Evolutionary conservation across 257 asterid species (phyloP).

Genomic region (Capsicum rhomboideum): DNA sequence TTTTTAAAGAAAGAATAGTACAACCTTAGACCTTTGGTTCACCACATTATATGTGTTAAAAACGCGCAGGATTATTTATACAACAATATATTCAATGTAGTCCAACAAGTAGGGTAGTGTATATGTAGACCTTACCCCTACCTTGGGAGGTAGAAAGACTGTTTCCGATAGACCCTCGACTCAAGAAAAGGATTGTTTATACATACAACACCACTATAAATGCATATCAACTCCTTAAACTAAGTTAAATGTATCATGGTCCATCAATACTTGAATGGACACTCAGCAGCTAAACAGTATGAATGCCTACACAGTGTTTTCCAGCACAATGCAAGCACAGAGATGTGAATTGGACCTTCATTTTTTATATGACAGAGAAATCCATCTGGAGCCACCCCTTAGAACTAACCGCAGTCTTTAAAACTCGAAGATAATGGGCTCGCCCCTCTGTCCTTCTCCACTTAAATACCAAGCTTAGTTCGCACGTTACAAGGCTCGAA

Average conservation of each 20-base stretch:
- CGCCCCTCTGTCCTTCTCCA: no score
- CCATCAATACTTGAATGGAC: neutral
- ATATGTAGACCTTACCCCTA: fast-evolving
- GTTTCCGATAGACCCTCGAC: neutral
- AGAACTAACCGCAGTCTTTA: neutral
- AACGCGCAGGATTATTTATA: neutral
- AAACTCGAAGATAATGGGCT: no score
- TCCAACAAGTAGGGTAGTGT: neutral
- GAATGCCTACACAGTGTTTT: neutral
- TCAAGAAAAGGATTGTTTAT: neutral
- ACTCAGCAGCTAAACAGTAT: neutral
- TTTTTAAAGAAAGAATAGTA: neutral
- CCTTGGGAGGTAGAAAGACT: fast-evolving
- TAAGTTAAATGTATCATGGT: no score
- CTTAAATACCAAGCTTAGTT: no score
- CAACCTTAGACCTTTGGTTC: neutral
- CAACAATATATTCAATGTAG: neutral
- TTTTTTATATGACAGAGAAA: neutral
- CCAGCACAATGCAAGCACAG: neutral
- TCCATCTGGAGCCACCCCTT: neutral
- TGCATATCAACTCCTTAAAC: no score
- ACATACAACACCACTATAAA: neutral
- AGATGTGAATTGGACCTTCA: neutral
- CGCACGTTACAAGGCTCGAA: no score
- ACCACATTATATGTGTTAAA: neutral